A percentile compares a stretch with the other conserved stretches of the same genome.
Conservation (phyloP, 2,329 filamentous ascomycete species). For the Cryphonectria parasitica region DNA sequence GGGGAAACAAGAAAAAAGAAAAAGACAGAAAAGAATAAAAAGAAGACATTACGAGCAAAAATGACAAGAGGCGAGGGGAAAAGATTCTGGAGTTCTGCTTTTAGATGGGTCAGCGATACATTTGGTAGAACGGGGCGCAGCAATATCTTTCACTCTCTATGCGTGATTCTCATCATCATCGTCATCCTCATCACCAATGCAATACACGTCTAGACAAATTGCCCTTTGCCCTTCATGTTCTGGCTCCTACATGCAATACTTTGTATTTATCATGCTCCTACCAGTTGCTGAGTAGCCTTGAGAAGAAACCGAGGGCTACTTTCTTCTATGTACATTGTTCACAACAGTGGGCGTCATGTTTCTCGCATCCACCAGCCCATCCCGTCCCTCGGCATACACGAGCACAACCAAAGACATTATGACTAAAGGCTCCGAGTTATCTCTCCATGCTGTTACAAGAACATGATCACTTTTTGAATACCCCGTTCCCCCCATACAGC, state of each 20-base stretch:
- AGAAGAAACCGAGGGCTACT: background rate
- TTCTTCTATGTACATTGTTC: background rate
- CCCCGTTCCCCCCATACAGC: background rate
- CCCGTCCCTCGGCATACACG: background rate
- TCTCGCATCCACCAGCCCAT: background rate
- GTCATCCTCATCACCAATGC: background rate
- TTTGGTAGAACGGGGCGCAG: constrained; percentile 7
- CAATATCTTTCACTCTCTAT: background rate
- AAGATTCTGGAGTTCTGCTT: background rate
- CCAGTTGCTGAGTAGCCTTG: background rate
- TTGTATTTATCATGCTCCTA: background rate
- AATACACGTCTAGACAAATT: background rate
- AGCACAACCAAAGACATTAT: constrained; percentile 1
- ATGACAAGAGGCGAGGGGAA: background rate
- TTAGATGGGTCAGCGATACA: background rate
- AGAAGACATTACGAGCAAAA: background rate
- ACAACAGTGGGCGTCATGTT: background rate
- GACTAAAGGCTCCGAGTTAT: background rate
- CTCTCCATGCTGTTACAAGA: background rate
- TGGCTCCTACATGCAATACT: background rate
- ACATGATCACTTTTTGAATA: background rate
- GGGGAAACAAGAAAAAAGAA: background rate
- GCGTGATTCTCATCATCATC: background rate
- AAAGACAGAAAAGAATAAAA: background rate
- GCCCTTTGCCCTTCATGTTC: background rate